Base-by-base conservation (phyloP, 139 green algal genomes). In the Trebouxia sp. region DNA sequence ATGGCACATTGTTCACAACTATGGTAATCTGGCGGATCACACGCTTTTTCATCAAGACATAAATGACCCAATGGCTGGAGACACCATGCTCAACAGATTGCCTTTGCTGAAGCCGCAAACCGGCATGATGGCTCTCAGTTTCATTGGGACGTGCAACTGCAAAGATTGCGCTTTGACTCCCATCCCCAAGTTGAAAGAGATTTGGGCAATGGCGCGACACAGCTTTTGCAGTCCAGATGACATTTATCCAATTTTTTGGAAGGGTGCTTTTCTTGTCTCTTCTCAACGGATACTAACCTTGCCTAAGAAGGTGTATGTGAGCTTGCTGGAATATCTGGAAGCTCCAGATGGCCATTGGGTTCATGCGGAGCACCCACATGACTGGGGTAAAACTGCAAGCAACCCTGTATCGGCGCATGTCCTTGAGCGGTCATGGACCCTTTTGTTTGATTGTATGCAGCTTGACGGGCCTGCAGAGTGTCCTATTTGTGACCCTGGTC, bases 31-130 rank as follows among this genome's bases (percentile, higher is more conserved):
- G 39, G 70, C 70, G 6, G 9, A 39, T 20, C 43, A 78, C 38
- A 78, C 70, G 2, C 6, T 78, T 5, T 78, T 78, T 48, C 32
- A 56, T 30, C 70, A 78, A 30, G 70, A 51, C 39, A 35, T 78
- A 12, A 48, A 26, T 26, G 14, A 45, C 3, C n/a, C n/a, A n/a
- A n/a, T n/a, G n/a, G n/a, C n/a, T n/a, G n/a, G n/a, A n/a, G n/a
- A n/a, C n/a, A n/a, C n/a, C n/a, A 11, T 74, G 3, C 8, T 42
- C 1, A 45, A 42, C 14, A 48, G 37, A 26, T 28, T 76, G 37
- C 15, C 20, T 20, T 26, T 53, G 17, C 24, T 76, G 12, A 32
- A 50, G 6, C 20, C 38, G 1, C 7, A 30, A 35, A 76, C 66
- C 4, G 66, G 66, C 37, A 53, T 76, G 38, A 22, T 76, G 5